phyloP scores from a whole-genome alignment of 805 yeast genomes.

The Myxozyma melibiosi region DNA sequence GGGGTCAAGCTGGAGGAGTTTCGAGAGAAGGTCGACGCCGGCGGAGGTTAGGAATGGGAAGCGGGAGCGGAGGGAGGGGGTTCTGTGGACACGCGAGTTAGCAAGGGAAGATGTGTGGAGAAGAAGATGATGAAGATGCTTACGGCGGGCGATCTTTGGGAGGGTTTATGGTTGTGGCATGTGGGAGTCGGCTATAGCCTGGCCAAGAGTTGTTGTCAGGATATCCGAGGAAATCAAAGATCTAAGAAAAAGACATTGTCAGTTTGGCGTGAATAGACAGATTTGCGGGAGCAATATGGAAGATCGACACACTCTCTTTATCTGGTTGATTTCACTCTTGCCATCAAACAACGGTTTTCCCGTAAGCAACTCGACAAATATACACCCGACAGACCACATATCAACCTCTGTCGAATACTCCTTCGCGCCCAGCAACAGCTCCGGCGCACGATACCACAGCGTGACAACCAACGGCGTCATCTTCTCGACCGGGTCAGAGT shows the following conservation, averaged over 20 bases:
- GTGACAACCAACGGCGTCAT: slow-evolving; percentile 19
- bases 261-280: too few species aligned
- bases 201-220: slow-evolving; percentile 42
- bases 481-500: slow-evolving; percentile 33
- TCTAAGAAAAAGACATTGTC: too few species aligned
- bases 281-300: too few species aligned
- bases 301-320: slow-evolving; percentile 32
- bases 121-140: slow-evolving; percentile 26
- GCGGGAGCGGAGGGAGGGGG: slow-evolving; percentile 11
- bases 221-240: slow-evolving; percentile 50
- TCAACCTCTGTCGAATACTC: slow-evolving; percentile 45
- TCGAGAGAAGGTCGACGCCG: slow-evolving; percentile 44
- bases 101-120: background rate
- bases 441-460: slow-evolving; percentile 49
- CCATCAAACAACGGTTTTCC: slow-evolving; percentile 52
- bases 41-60: slow-evolving; percentile 30
- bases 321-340: slow-evolving; percentile 51
- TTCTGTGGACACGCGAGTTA: background rate
- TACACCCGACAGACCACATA: slow-evolving; percentile 64
- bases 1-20: slow-evolving; percentile 50
- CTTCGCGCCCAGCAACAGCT: slow-evolving; percentile 51
- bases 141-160: slow-evolving; percentile 38
- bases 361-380: slow-evolving; percentile 54
- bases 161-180: slow-evolving; percentile 46
- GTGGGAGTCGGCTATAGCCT: slow-evolving; percentile 27